Evolutionary conservation across 2,329 filamentous ascomycete genomes (phyloP).

Genomic region (Fusarium goolgardi): DNA sequence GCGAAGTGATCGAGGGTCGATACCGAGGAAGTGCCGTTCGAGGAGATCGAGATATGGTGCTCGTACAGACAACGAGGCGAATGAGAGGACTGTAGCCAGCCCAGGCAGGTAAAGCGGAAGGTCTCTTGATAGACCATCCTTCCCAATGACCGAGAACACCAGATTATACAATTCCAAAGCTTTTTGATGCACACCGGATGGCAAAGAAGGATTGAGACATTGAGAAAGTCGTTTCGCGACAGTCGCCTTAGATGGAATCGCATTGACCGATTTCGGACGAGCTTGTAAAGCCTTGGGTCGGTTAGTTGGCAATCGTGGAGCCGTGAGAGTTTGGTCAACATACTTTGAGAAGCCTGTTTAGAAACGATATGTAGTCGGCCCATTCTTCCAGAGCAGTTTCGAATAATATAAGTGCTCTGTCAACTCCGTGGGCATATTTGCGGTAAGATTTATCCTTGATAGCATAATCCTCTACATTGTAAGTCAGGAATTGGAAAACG

Average conservation of each 20-base stretch:
- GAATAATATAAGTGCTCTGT: conserved; percentile 88
- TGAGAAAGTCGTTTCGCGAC: conserved; percentile 94
- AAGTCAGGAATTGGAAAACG: conserved; percentile 17
- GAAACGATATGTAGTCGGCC: conserved; percentile 98
- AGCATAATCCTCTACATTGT: conserved; percentile 62
- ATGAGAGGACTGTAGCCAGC: conserved; percentile 87
- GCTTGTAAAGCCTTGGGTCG: conserved; percentile 81
- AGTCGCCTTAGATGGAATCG: conserved; percentile 82
- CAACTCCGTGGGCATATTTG: conserved; percentile 89
- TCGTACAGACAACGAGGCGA: conserved; percentile 91
- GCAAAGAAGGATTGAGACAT: conserved; percentile 91
- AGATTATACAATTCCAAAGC: conserved; percentile 92
- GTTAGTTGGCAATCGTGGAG: conserved; percentile 1
- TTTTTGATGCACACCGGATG: conserved; percentile 97
- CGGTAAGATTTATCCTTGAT: conserved; percentile 78
- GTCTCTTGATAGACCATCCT: conserved; percentile 82
- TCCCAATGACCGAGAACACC: conserved; percentile 87
- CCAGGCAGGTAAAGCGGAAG: conserved; percentile 91
- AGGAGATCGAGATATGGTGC: conserved; percentile 86
- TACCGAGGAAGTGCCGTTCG: conserved; percentile 79
- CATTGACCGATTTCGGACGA: conserved; percentile 75
- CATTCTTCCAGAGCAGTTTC: conserved; percentile 96
- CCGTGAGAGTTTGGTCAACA: conserved; percentile 15
- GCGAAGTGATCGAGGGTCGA: conserved; percentile 78
- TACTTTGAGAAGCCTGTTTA: conserved; percentile 91